Base-by-base conservation (phyloP, 1,284 basidiomycete species). In the Malassezia sp. region DNA sequence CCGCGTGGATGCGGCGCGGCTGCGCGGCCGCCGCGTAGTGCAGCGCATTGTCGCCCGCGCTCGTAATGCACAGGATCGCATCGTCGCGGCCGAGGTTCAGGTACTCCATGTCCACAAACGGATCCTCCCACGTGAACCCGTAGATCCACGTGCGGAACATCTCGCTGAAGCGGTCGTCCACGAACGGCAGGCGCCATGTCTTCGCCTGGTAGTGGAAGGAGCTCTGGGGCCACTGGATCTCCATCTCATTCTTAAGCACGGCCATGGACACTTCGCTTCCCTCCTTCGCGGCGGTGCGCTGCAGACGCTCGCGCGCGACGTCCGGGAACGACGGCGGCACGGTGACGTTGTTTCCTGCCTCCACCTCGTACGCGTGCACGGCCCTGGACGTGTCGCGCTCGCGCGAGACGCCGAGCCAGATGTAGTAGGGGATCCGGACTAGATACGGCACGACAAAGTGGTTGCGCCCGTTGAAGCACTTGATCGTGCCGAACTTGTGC, bases 91-190 rank as follows among this genome's bases (percentile, higher is more conserved):
- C 76, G 48, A 85, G 70, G 17, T 79, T 65, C 11, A 85, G 73
- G 62, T 80, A 75, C 57, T 77, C 75, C 75, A 86, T 81, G 61
- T 86, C 84, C 53, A 81, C 81, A 12, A 77, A 75, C 0, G 84
- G 84, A 64, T 86, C 84, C 68, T 86, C 84, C 83, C 83, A 85
- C 22, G 82, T 84, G 55, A 79, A 79, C 22, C 74, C 74, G 70
- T 84, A 84, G 57, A 84, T 81, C 65, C 82, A 83, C 0, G 81
- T 72, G 45, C 83, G 75, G 68, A 86, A 86, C 59, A 83, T 78
- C 61, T 80, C 78, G 72, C 84, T 82, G 21, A 82, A 76, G 31
- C 79, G 77, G 42, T 80, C 77, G 62, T 83, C 80, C 39, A 83
- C 77, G 61, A 84, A 86, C 0, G 84, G 84, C n/a, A 86, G 73